These are phyloP conservation scores for Mimosa pudica DNA, from an alignment of 306 rosid species.

Conservation along the genomic window DNA sequence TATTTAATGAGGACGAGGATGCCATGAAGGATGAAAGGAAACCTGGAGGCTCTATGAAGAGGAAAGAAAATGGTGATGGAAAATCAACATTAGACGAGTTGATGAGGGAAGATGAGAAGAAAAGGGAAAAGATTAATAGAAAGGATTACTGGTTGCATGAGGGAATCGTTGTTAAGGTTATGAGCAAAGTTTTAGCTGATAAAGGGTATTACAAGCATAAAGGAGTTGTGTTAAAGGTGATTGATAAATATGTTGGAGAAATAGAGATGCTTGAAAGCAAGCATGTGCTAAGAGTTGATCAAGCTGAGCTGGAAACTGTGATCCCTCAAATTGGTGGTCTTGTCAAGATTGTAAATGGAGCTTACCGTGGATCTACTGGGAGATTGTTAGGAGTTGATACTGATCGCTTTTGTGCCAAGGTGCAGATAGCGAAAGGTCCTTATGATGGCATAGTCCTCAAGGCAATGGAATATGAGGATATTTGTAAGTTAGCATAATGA, in stretches of 20 bases:
- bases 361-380: constrained; percentile 76
- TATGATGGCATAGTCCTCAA: constrained; percentile 88
- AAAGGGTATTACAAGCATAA: constrained; percentile 89
- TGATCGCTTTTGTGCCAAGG: constrained; percentile 69
- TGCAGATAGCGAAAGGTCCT: constrained; percentile 88
- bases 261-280: constrained; percentile 80
- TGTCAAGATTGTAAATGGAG: constrained; percentile 88
- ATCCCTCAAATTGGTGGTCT: constrained; percentile 84
- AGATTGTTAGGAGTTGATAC: constrained; percentile 72
- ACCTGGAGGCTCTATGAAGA: constrained; percentile 37
- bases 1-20: constrained; percentile 66
- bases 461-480: constrained; percentile 81
- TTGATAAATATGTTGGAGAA: constrained; percentile 86
- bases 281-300: constrained; percentile 91
- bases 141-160: constrained; percentile 85
- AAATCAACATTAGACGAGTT: constrained; percentile 66
- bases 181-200: constrained; percentile 86
- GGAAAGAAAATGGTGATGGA: constrained; percentile 49
- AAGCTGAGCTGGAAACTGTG: constrained; percentile 85
- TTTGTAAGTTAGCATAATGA: constrained; percentile 59
- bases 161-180: constrained; percentile 82
- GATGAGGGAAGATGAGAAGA: constrained; percentile 88
- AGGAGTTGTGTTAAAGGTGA: constrained; percentile 76
- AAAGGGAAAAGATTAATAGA: constrained; percentile 80
- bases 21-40: constrained; percentile 45